Evolutionary conservation across 495 filamentous ascomycete genomes (phyloP), one percentile per base, ranked within the genome.

Genomic region (Physcia stellaris): DNA sequence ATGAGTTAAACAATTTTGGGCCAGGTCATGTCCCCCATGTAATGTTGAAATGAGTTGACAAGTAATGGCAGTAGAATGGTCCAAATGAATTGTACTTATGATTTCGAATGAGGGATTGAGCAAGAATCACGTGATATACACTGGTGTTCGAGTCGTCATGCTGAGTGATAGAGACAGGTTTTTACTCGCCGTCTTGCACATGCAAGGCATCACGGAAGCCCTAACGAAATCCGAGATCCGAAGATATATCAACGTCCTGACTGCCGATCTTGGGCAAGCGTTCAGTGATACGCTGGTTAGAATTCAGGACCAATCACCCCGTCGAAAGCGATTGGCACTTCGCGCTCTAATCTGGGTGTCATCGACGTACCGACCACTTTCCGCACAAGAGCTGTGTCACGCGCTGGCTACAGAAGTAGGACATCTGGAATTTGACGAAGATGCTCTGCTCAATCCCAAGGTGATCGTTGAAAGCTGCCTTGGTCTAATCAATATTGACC

Each of bases 401-500:
- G 68, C 67, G 0, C 46, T 75, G 23, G 65, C 63, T 4, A 52
- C 66, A 0, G 45, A 63, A 24, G 0, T 31, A 0, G 53, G 41
- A 7, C 36, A 45, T 12, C 1, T 32, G 0, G 39, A 55, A 0
- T 42, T 76, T 4, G 57, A 71, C 27, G 17, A 49, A 23, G 56
- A 62, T 1, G 54, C 57, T 23, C 3, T 72, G 0, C 32, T 54
- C 1, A 32, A 58, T 1, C 24, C 60, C 2, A 52, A 63, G 15
- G 32, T 59, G n/a, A 48, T 72, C 6, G 22, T 64, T 2, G 62
- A 63, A 3, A 52, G 62, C 2, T 75, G 70, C 45, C 59, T 56
- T 32, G 71, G 72, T 1, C 46, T 79, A 2, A 57, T 73, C 3
- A 63, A 50, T 1, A 26, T 69, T 4, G 66, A 75, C 29, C 15